Evolutionary conservation across 345 rosid genomes (phyloP), one percentile per base, ranked within the genome.

Genomic region (Linum tenue): DNA sequence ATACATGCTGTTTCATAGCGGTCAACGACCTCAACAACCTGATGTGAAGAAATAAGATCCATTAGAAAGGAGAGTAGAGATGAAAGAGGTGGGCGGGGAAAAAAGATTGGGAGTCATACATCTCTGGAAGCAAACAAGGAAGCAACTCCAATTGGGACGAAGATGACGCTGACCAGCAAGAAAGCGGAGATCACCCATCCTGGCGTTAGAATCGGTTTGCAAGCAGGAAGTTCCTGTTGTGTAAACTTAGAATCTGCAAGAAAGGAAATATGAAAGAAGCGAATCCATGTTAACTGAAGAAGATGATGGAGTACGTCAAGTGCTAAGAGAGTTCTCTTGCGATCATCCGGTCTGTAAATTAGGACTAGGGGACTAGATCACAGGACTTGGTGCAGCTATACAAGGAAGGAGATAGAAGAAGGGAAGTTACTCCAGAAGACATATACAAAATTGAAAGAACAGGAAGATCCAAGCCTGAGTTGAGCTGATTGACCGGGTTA

Each of bases 201-300:
- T 16, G 96, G 99, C 0, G 97, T 94, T 17, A 94, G 96, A 71
- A 94, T 94, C 31, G 99, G 99, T 76, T 94, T 94, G 83, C 99
- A 94, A 64, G 99, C 99, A 3, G 97, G 92, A 73, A 94, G 97
- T 77, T 94, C 99, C 69, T 90, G 99, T 68, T 94, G 99, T 35
- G 95, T 88, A 77, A 94, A 94, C 74, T 67, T 89, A 4, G 97
- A 94, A 80, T 90, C 99, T 94, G 88, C 64, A 74, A 71, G 63
- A 53, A 36, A 22, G 31, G 31, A 22, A 64, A 8, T 8, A n/a
- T 16, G 39, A 50, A 64, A 31, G 4, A 38, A 53, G 31, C 31
- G 31, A n/a, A 37, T 8, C 59, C 11, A 48, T 48, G 53, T 48
- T 59, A n/a, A 37, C 17, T 16, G 39, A 8, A 64, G 15, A 36